Percentiles rank a stretch among this genome's conserved stretches.
phyloP scores from a whole-genome alignment of 2,329 filamentous ascomycete genomes.

The Fusarium sp. region DNA sequence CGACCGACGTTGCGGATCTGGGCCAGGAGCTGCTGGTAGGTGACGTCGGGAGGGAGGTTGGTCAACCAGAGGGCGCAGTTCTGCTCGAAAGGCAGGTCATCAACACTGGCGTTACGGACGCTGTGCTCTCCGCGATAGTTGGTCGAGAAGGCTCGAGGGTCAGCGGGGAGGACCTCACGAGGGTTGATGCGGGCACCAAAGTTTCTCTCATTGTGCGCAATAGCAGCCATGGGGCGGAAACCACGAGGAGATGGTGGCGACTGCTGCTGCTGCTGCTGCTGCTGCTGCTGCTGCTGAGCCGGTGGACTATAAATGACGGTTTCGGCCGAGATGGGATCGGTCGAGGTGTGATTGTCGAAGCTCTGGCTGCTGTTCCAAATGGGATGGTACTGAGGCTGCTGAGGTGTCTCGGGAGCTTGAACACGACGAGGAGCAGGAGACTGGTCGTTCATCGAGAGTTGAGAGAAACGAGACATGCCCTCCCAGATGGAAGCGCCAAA shows the following conservation, averaged over 20 bases:
- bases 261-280: neutral
- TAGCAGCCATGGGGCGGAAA: constrained; percentile 42
- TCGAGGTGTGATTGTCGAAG: neutral
- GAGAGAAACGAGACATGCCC: constrained; percentile 15
- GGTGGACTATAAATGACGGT: neutral
- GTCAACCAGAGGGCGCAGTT: constrained; percentile 68
- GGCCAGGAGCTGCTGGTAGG: constrained; percentile 57
- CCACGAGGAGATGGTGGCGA: constrained; percentile 12
- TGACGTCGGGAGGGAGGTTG: constrained; percentile 60
- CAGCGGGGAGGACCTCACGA: neutral
- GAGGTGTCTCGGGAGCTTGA: neutral
- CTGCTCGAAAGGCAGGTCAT: constrained; percentile 46
- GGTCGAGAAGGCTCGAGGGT: constrained; percentile 44
- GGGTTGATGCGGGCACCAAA: neutral
- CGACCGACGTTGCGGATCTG: constrained; percentile 61
- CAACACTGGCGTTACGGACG: constrained; percentile 51
- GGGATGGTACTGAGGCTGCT: constrained; percentile 5
- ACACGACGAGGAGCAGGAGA: neutral
- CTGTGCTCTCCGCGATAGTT: constrained; percentile 54
- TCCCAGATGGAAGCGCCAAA: constrained; percentile 19
- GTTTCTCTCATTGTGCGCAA: constrained; percentile 10
- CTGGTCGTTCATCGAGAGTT: neutral
- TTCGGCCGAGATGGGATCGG: neutral
- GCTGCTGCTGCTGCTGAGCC: neutral
- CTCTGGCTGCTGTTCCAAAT: neutral